These are phyloP conservation scores for Trametes meyenii DNA, from an alignment of 768 basidiomycete species.

Conservation along the genomic window DNA sequence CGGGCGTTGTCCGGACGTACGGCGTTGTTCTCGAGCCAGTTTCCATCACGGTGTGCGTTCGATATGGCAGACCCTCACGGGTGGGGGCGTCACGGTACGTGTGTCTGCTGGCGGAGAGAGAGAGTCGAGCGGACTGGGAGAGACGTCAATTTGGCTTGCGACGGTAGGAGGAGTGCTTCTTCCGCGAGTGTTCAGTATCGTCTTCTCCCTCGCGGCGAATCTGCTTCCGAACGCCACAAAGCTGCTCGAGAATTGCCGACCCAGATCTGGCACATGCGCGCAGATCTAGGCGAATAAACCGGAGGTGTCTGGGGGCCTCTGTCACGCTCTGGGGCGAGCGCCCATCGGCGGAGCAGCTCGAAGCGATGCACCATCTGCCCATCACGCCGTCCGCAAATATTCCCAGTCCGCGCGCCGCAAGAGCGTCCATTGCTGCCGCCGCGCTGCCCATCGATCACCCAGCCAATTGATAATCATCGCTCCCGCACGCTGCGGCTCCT, in stretches of 20 bases:
- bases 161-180: slow-evolving; percentile 21
- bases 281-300: slow-evolving; percentile 17
- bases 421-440: slow-evolving; percentile 16
- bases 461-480: slow-evolving; percentile 19
- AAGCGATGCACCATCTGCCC: slow-evolving; percentile 15
- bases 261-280: slow-evolving; percentile 7
- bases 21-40: not conserved
- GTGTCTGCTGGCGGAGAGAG: not conserved
- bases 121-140: not conserved
- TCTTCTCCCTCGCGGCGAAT: slow-evolving; percentile 13
- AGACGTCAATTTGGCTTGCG: slow-evolving; percentile 9
- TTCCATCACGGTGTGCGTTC: not conserved
- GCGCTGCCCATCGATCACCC: slow-evolving; percentile 17
- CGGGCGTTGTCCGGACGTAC: slow-evolving; percentile 12
- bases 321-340: slow-evolving; percentile 14
- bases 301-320: slow-evolving; percentile 28
- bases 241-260: slow-evolving; percentile 25
- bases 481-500: slow-evolving; percentile 3
- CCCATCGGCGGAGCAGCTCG: slow-evolving; percentile 26
- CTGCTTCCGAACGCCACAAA: slow-evolving; percentile 32
- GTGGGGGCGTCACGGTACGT: not conserved
- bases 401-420: slow-evolving; percentile 12
- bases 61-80: not conserved
- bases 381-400: slow-evolving; percentile 5
- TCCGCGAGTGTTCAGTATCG: slow-evolving; percentile 22